These are phyloP conservation scores for Sarcocystis neurona DNA, from an alignment of 169 alveolate genomes.

Conservation along the genomic window DNA sequence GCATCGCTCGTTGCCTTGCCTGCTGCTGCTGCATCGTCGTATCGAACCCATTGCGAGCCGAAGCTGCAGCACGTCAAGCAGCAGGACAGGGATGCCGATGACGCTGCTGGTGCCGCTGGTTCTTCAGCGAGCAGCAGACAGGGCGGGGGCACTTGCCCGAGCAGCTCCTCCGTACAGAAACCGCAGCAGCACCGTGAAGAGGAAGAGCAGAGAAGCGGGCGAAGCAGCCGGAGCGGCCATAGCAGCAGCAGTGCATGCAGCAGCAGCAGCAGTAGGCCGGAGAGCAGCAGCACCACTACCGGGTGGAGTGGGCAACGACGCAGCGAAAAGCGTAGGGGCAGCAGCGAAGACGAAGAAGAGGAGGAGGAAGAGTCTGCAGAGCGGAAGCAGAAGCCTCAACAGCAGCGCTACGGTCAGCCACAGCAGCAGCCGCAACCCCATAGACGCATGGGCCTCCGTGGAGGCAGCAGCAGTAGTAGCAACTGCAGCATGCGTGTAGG, in stretches of 20 bases:
- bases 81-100: too few species aligned
- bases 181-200: too few species aligned
- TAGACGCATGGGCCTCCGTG: background rate
- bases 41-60: too few species aligned
- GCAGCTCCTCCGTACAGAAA: too few species aligned
- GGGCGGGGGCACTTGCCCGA: too few species aligned
- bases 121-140: too few species aligned
- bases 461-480: background rate
- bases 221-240: background rate
- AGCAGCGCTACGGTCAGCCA: background rate
- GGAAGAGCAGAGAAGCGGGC: background rate
- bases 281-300: background rate
- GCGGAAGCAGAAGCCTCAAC: background rate
- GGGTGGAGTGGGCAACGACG: background rate
- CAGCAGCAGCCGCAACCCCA: background rate
- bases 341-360: background rate
- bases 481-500: too few species aligned
- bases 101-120: too few species aligned
- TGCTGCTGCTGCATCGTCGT: too few species aligned
- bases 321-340: background rate
- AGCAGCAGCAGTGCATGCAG: too few species aligned
- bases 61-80: too few species aligned
- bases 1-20: too few species aligned
- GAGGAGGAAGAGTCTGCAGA: background rate
- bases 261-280: background rate